Conservation (phyloP, 805 yeast genomes). For the Yarrowia hollandica region DNA sequence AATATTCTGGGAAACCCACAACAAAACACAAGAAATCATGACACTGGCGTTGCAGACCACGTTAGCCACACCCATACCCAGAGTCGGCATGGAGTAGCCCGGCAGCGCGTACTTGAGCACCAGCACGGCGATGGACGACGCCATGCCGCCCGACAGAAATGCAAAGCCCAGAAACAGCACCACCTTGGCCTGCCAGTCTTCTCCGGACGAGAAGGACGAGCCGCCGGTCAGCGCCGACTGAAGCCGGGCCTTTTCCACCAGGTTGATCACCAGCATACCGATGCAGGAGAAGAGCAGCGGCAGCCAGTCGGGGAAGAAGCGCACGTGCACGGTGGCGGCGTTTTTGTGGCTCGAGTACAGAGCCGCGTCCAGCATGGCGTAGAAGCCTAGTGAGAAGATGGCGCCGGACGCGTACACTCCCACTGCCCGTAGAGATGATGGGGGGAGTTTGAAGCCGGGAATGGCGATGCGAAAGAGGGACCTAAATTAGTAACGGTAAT, state of each 20-base stretch:
- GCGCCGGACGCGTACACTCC: conserved; percentile 42
- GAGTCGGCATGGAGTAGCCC: conserved; percentile 78
- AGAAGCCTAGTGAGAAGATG: conserved; percentile 77
- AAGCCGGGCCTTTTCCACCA: conserved; percentile 66
- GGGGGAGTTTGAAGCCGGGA: conserved; percentile 25
- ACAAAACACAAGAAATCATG: conserved; percentile 81
- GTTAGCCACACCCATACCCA: conserved; percentile 92
- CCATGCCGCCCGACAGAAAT: conserved; percentile 87
- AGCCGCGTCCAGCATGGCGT: conserved; percentile 87
- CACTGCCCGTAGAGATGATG: conserved; percentile 32
- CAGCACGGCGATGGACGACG: conserved; percentile 87
- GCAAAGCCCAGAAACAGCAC: conserved; percentile 91
- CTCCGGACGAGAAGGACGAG: conserved; percentile 45
- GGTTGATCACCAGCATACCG: conserved; percentile 81
- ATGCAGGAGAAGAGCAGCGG: conserved; percentile 85
- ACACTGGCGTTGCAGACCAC: conserved; percentile 75
- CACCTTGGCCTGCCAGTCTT: conserved; percentile 92
- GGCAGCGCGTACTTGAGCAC: conserved; percentile 81
- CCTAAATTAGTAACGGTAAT: background rate
- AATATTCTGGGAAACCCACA: conserved; percentile 94
- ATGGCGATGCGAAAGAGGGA: conserved; percentile 27
- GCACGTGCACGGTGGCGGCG: conserved; percentile 82
- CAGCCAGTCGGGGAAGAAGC: conserved; percentile 87
- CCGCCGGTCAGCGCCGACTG: conserved; percentile 37
- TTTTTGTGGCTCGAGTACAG: conserved; percentile 80